Percentiles rank a stretch among this genome's conserved stretches.
Conservation (phyloP, 495 filamentous ascomycete genomes). For the Thozetella sp. region DNA sequence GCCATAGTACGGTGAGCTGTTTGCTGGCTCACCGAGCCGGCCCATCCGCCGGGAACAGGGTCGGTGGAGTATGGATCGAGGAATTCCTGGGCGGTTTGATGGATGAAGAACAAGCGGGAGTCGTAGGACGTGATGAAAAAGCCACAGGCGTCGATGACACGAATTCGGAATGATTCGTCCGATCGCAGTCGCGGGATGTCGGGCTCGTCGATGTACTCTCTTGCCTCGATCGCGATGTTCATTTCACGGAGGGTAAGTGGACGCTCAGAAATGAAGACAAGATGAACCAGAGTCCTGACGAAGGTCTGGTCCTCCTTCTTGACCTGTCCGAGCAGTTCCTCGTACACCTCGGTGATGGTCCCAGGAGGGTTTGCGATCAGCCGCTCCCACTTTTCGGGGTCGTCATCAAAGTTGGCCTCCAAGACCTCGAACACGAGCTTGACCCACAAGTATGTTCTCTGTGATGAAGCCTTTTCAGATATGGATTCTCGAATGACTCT, state of each 20-base stretch:
- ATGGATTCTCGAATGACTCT: neutral
- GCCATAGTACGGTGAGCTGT: conserved; percentile 13
- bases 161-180: conserved; percentile 13
- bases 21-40: conserved; percentile 12
- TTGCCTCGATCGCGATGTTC: neutral
- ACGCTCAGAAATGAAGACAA: neutral
- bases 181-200: conserved; percentile 15
- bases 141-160: conserved; percentile 26
- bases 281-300: neutral
- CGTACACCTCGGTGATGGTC: neutral
- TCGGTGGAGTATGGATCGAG: conserved; percentile 13
- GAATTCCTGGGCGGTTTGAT: conserved; percentile 45
- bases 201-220: conserved; percentile 4
- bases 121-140: conserved; percentile 32
- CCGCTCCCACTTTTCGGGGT: neutral
- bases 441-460: neutral
- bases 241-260: neutral
- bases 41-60: conserved; percentile 7
- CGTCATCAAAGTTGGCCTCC: neutral
- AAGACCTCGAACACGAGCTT: neutral
- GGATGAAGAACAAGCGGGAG: conserved; percentile 34
- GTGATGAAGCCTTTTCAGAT: neutral
- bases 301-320: neutral
- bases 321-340: neutral
- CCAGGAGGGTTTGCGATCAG: neutral